Evolutionary conservation across 2,329 filamentous ascomycete species (phyloP).

Genomic region (Aschersonia sp.): DNA sequence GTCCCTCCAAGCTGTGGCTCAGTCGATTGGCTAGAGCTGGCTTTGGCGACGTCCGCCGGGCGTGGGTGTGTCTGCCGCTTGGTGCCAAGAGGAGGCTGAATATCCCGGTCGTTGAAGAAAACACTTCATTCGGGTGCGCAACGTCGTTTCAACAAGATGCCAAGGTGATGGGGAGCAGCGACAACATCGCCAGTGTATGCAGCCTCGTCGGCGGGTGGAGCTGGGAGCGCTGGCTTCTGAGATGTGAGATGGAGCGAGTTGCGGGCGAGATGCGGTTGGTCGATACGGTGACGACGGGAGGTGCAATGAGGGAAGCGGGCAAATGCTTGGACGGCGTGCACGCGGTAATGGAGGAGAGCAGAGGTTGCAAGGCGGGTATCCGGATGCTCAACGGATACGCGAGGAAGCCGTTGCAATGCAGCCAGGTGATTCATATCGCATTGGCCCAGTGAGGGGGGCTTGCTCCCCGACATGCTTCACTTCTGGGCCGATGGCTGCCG

Average conservation of each 20-base stretch:
- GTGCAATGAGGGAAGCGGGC: slow-evolving; percentile 39
- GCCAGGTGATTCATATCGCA: slow-evolving; percentile 23
- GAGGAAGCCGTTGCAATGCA: slow-evolving; percentile 38
- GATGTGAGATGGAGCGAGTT: slow-evolving; percentile 67
- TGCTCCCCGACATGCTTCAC: background rate
- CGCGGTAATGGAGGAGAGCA: slow-evolving; percentile 48
- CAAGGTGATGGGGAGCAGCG: slow-evolving; percentile 50
- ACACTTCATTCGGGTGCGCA: slow-evolving; percentile 15
- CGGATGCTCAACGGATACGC: slow-evolving; percentile 49
- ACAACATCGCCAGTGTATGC: slow-evolving; percentile 58
- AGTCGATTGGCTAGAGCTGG: slow-evolving; percentile 58
- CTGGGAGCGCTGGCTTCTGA: slow-evolving; percentile 94
- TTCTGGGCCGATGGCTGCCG: too few species aligned
- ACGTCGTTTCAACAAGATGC: slow-evolving; percentile 42
- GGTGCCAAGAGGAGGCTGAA: slow-evolving; percentile 30
- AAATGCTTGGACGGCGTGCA: slow-evolving; percentile 46
- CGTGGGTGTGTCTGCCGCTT: slow-evolving; percentile 83
- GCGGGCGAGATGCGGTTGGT: slow-evolving; percentile 48
- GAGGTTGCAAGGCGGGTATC: slow-evolving; percentile 42
- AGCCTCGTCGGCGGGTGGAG: slow-evolving; percentile 76
- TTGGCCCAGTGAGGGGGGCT: slow-evolving; percentile 9
- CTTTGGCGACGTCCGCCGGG: slow-evolving; percentile 67
- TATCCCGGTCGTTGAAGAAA: slow-evolving; percentile 13
- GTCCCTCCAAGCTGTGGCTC: slow-evolving; percentile 70
- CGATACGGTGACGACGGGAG: slow-evolving; percentile 35